A percentile compares a stretch with the other conserved stretches of the same genome.
These are phyloP conservation scores for Teunomyces tritomae DNA, from an alignment of 805 yeast genomes.

Conservation along the genomic window DNA sequence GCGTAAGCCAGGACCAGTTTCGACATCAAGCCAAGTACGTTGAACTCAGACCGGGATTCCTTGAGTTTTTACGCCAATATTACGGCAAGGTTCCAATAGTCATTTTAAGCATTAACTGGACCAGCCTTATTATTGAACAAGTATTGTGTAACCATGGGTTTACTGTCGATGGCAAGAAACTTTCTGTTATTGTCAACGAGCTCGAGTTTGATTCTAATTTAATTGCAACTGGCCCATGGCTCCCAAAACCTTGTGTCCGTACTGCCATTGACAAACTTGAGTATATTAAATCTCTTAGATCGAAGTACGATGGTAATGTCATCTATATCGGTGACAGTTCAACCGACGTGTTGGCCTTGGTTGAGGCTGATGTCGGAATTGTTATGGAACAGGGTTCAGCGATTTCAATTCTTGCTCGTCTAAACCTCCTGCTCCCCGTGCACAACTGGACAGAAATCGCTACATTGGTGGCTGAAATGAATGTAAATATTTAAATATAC, in stretches of 20 bases:
- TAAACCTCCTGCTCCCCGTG: not conserved
- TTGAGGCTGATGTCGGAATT: conserved; percentile 47
- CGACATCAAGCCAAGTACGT: conserved; percentile 34
- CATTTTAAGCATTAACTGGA: conserved; percentile 64
- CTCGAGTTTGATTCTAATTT: conserved; percentile 29
- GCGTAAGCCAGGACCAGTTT: conserved; percentile 32
- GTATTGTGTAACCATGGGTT: conserved; percentile 22
- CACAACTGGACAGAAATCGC: conserved; percentile 1
- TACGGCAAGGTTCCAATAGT: conserved; percentile 31
- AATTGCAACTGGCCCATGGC: conserved; percentile 23
- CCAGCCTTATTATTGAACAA: conserved; percentile 44
- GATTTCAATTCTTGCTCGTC: not conserved
- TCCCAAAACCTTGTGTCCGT: conserved; percentile 25
- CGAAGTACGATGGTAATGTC: conserved; percentile 14
- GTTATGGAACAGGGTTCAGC: conserved; percentile 26
- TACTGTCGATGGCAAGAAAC: conserved; percentile 12
- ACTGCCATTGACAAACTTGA: conserved; percentile 55
- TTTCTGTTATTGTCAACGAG: conserved; percentile 49
- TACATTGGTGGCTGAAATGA: not conserved
- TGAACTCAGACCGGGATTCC: conserved; percentile 38
- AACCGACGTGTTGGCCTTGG: conserved; percentile 54
- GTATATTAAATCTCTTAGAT: conserved; percentile 11
- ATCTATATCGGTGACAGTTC: conserved; percentile 62
- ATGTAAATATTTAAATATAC: not conserved
- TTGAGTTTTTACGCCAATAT: conserved; percentile 23